Conservation (phyloP, 2,329 filamentous ascomycete species). For the Penicillium digitatum region DNA sequence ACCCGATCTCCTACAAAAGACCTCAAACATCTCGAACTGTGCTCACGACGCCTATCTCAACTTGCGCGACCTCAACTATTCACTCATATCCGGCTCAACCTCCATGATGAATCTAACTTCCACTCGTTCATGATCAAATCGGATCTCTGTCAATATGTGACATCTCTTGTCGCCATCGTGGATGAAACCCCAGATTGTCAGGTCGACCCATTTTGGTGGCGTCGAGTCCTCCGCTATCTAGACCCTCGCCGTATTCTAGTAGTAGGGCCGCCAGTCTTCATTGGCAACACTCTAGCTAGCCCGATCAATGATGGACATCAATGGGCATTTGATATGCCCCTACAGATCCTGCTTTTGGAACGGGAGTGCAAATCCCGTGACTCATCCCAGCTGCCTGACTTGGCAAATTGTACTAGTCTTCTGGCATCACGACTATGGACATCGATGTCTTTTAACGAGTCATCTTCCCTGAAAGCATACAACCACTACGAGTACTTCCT, state of each 20-base stretch:
- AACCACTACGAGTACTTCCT: conserved; percentile 68
- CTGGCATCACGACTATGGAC: conserved; percentile 52
- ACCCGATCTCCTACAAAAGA: conserved; percentile 34
- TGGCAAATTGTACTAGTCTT: conserved; percentile 37
- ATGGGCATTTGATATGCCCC: conserved; percentile 62
- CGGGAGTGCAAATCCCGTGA: conserved; percentile 14
- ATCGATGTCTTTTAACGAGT: conserved; percentile 60
- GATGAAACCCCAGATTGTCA: conserved; percentile 40
- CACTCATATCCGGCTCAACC: conserved; percentile 47
- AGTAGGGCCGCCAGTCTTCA: conserved; percentile 58
- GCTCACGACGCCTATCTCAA: conserved; percentile 53
- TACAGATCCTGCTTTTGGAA: conserved; percentile 56
- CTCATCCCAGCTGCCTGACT: conserved; percentile 28
- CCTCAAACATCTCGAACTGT: conserved; percentile 56
- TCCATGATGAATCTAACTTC: conserved; percentile 34
- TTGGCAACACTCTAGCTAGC: conserved; percentile 59
- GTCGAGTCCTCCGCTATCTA: conserved; percentile 51
- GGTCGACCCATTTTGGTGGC: conserved; percentile 50
- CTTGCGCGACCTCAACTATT: conserved; percentile 57
- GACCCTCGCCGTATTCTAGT: conserved; percentile 55
- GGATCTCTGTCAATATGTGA: conserved; percentile 39
- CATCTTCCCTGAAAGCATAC: conserved; percentile 68
- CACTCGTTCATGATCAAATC: conserved; percentile 37
- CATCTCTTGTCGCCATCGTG: conserved; percentile 47
- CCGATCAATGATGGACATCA: conserved; percentile 55